Percentiles rank a stretch among this genome's conserved stretches.
Conservation (phyloP, 192 early-diverging fungal species). For the Coemansia sp. region DNA sequence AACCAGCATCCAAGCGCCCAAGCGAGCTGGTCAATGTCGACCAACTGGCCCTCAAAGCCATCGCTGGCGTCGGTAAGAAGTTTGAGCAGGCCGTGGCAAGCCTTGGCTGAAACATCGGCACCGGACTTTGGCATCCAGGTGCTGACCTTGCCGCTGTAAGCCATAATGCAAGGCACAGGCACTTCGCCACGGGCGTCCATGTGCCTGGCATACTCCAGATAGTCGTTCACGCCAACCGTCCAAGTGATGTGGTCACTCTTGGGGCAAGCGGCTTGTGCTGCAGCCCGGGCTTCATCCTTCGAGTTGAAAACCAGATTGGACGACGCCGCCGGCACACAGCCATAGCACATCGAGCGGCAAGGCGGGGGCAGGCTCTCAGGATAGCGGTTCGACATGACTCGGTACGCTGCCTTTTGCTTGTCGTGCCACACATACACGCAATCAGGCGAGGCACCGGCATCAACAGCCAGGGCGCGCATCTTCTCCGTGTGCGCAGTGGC, state of each 20-base stretch:
- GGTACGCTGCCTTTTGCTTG: constrained; percentile 51
- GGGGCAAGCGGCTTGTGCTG: constrained; percentile 17
- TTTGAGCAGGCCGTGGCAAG: background rate
- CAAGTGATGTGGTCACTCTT: constrained; percentile 11
- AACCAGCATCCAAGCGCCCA: constrained; percentile 53
- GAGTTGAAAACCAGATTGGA: constrained; percentile 38
- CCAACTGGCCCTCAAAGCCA: background rate
- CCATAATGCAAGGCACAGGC: constrained; percentile 46
- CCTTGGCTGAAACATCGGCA: background rate
- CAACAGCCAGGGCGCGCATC: constrained; percentile 26
- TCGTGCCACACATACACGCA: constrained; percentile 51
- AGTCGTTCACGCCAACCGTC: constrained; percentile 40
- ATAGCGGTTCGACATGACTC: constrained; percentile 39
- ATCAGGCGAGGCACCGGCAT: constrained; percentile 16
- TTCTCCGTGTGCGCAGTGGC: constrained; percentile 22
- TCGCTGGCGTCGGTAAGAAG: background rate
- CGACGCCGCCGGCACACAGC: constrained; percentile 27
- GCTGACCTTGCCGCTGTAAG: constrained; percentile 21
- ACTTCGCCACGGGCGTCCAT: constrained; percentile 25
- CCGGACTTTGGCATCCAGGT: constrained; percentile 12
- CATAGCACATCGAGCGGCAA: constrained; percentile 45
- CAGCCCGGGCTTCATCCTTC: constrained; percentile 20
- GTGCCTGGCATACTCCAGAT: constrained; percentile 27
- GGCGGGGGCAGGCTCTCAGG: constrained; percentile 36
- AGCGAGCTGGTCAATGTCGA: background rate